Evolutionary conservation across 1,139 yeast genomes (phyloP).

Genomic region (Yamadazyma dendronema): DNA sequence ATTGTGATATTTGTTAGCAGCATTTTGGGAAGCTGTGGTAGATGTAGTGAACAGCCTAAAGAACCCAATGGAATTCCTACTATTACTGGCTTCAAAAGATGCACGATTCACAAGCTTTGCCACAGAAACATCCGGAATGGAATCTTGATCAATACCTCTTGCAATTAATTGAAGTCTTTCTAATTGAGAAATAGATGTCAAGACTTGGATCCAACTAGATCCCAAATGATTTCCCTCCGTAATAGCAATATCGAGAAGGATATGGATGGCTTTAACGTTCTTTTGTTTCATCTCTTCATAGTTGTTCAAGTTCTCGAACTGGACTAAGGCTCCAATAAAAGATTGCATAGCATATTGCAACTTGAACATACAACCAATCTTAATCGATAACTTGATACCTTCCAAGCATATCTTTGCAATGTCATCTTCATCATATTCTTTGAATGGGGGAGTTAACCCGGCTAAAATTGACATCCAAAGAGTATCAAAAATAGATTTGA

Average conservation of each 20-base stretch:
- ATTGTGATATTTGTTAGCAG: slow-evolving; percentile 43
- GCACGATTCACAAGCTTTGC: slow-evolving; percentile 64
- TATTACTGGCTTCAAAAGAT: slow-evolving; percentile 53
- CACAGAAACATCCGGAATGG: slow-evolving; percentile 80
- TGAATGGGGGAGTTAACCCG: slow-evolving; percentile 90
- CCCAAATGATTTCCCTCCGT: slow-evolving; percentile 72
- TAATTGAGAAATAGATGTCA: slow-evolving; percentile 82
- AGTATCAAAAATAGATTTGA: slow-evolving; percentile 88
- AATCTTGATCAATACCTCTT: slow-evolving; percentile 81
- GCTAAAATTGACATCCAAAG: slow-evolving; percentile 97
- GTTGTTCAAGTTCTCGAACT: slow-evolving; percentile 78
- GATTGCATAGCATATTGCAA: slow-evolving; percentile 84
- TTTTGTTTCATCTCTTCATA: slow-evolving; percentile 76
- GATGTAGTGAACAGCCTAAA: slow-evolving; percentile 34
- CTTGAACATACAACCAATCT: slow-evolving; percentile 82
- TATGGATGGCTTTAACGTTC: slow-evolving; percentile 76
- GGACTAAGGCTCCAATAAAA: slow-evolving; percentile 85
- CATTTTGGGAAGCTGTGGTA: slow-evolving; percentile 39
- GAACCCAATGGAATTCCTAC: slow-evolving; percentile 49
- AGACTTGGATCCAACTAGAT: slow-evolving; percentile 78
- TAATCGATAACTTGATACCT: slow-evolving; percentile 79
- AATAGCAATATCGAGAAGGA: slow-evolving; percentile 74
- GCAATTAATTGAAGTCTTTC: slow-evolving; percentile 88
- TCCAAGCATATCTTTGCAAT: slow-evolving; percentile 73
- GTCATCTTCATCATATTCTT: slow-evolving; percentile 79